A percentile compares a stretch with the other conserved stretches of the same genome.
Conservation (phyloP, 116 monocot species). For the Phalaenopsis hybrid region DNA sequence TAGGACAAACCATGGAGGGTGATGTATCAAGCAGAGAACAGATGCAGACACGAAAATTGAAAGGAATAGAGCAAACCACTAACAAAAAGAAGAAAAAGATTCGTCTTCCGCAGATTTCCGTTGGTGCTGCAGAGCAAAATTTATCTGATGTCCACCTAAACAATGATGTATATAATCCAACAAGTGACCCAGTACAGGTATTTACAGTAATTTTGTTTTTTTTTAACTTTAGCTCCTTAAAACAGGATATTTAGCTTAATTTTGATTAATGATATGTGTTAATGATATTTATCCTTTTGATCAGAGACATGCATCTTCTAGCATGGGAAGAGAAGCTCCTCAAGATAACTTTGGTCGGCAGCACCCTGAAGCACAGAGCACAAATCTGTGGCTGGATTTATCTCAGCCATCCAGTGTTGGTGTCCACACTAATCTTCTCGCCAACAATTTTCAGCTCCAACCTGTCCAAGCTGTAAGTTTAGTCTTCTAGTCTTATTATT, state of each 20-base stretch:
- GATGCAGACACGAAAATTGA: neutral
- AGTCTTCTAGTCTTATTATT: neutral
- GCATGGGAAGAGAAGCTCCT: constrained; percentile 1
- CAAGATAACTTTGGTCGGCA: neutral
- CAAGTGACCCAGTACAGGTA: constrained; percentile 5
- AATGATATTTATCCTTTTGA: neutral
- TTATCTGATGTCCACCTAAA: neutral
- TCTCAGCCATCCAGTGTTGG: constrained; percentile 8
- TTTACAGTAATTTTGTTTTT: neutral
- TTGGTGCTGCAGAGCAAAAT: neutral
- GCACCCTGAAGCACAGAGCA: neutral
- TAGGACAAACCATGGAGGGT: constrained; percentile 5
- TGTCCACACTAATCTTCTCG: constrained; percentile 6
- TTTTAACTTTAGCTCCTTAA: neutral
- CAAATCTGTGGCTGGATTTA: constrained; percentile 6
- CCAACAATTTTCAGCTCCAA: constrained; percentile 9
- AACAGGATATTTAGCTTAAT: neutral
- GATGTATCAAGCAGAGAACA: constrained; percentile 5
- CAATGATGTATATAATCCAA: neutral
- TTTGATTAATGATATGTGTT: neutral
- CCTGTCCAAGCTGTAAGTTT: constrained; percentile 9
- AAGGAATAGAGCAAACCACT: neutral
- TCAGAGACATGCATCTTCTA: constrained; percentile 2
- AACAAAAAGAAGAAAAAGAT: constrained; percentile 11
- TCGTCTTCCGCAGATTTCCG: neutral